Percentiles rank a stretch among this genome's conserved stretches.
phyloP scores from a whole-genome alignment of 768 basidiomycete species.

The Botryobasidium botryosum region DNA sequence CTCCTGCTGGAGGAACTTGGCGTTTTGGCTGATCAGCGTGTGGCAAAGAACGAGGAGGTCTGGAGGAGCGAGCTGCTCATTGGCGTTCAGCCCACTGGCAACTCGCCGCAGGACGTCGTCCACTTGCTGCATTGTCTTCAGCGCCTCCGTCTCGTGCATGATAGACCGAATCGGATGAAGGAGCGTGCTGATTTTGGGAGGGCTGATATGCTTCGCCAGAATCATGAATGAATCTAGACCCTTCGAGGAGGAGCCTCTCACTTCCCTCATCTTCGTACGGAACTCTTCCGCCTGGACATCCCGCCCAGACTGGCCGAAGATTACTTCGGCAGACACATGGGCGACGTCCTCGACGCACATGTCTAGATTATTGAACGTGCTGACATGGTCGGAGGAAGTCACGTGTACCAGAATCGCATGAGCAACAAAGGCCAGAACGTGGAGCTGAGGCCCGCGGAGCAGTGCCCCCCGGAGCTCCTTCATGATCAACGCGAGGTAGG shows the following conservation, averaged over 20 bases:
- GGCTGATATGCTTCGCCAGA: conserved; percentile 61
- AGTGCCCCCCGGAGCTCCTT: conserved; percentile 75
- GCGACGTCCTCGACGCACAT: conserved; percentile 62
- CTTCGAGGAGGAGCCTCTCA: conserved; percentile 61
- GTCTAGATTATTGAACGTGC: conserved; percentile 48
- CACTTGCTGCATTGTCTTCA: conserved; percentile 63
- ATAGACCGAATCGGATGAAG: conserved; percentile 66
- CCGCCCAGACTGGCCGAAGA: conserved; percentile 87
- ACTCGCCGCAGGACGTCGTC: conserved; percentile 81
- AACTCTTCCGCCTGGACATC: conserved; percentile 80
- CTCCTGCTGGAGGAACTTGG: conserved; percentile 59
- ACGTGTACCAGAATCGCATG: conserved; percentile 74
- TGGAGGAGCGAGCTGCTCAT: conserved; percentile 45
- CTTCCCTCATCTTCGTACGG: conserved; percentile 90
- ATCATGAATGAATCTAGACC: conserved; percentile 77
- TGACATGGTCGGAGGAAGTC: conserved; percentile 40
- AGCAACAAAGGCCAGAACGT: conserved; percentile 70
- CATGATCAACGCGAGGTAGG: conserved; percentile 54
- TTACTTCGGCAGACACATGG: conserved; percentile 69
- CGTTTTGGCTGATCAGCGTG: conserved; percentile 80
- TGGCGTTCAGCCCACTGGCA: conserved; percentile 69
- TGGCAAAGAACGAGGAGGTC: conserved; percentile 73
- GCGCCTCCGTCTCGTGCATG: conserved; percentile 68
- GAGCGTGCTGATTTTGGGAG: conserved; percentile 54
- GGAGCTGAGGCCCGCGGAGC: conserved; percentile 80